Conservation (phyloP, 495 filamentous ascomycete genomes). For the Penicillium nucicola region DNA sequence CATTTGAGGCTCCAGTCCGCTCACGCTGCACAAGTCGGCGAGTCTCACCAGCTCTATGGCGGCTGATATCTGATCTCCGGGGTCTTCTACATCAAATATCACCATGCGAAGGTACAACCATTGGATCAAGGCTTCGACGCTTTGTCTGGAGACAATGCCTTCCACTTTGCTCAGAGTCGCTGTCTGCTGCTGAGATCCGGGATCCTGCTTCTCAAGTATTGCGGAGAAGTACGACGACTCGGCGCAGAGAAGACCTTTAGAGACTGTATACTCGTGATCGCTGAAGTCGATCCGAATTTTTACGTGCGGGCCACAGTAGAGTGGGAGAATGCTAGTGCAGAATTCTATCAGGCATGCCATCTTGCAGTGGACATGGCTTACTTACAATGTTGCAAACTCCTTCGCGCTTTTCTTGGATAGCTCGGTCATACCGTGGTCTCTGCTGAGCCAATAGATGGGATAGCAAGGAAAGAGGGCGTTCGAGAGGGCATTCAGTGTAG, state of each 20-base stretch:
- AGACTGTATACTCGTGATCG: conserved; percentile 19
- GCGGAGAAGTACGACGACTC: conserved; percentile 20
- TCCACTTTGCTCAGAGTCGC: conserved; percentile 21
- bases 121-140: conserved; percentile 26
- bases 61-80: conserved; percentile 14
- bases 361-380: too few species aligned
- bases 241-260: conserved; percentile 23
- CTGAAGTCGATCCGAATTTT: conserved; percentile 5
- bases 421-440: too few species aligned
- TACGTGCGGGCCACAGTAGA: background rate
- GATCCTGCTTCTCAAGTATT: conserved; percentile 20
- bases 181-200: conserved; percentile 15
- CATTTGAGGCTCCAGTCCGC: conserved; percentile 17
- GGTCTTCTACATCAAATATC: conserved; percentile 12
- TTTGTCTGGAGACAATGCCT: conserved; percentile 15
- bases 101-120: conserved; percentile 23
- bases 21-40: conserved; percentile 22
- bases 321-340: conserved; percentile 3
- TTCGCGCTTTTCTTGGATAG: too few species aligned
- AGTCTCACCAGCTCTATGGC: conserved; percentile 26
- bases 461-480: too few species aligned
- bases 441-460: too few species aligned
- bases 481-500: too few species aligned
- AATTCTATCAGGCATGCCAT: too few species aligned
- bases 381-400: too few species aligned